Base-by-base conservation (phyloP, 106 monocot genomes). In the Dioscorea zingiberensis region DNA sequence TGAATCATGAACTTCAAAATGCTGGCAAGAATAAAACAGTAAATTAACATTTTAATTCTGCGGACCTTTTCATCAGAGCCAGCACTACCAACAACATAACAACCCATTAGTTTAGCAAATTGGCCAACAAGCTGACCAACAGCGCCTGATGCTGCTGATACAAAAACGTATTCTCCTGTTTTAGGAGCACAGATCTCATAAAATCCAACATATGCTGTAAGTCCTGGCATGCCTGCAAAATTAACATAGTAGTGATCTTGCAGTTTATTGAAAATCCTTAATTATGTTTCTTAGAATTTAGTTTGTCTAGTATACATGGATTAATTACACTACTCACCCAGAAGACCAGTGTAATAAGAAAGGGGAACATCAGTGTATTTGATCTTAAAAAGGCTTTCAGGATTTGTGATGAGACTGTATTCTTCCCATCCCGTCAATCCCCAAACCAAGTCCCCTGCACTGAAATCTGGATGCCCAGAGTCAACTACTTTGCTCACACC, bases 351-450 rank as follows among this genome's bases (percentile, higher is more conserved):
- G 28, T 66, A 66, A 2, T 66, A 66, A 51, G 66, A 66, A 16
- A 66, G 53, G 7, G 66, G 66, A 10, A 66, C 49, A 51, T 66
- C 48, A 27, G 26, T 66, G 15, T 66, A 26, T 49, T 66, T 66
- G 27, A 66, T 66, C 66, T 66, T 66, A 27, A 66, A 66, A 53
- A 66, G 66, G 21, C 17, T 47, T 27, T 66, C 49, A 17, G 66
- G 66, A 13, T 47, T 21, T 14, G 12, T 49, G 25, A 66, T 66
- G 28, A 66, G 27, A 54, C 66, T 66, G 29, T 66, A 66, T 51
- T 66, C 66, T 54, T 66, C 66, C 66, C 66, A 66, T 21, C 66
- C 66, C 19, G 19, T 44, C 24, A 66, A 27, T 16, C 51, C 53
- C 66, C 66, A 66, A 21, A 66, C 66, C 16, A 66, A 54, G 27